phyloP scores from a whole-genome alignment of 2,329 filamentous ascomycete genomes.

The Raffaelea arxii region DNA sequence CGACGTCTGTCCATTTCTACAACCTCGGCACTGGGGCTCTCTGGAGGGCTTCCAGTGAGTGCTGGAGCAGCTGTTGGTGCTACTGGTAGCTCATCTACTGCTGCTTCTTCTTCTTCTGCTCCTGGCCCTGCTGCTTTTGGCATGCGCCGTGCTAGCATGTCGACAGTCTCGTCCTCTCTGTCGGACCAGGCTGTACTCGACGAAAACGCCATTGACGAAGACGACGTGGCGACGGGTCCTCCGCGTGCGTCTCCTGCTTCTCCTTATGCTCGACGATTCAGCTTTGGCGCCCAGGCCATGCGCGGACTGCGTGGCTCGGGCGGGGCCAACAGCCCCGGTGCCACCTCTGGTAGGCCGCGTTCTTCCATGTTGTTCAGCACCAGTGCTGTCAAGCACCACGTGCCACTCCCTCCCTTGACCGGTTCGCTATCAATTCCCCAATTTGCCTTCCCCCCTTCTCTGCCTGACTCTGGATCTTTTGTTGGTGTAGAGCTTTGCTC shows the following conservation, averaged over 20 bases:
- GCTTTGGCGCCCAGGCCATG: conserved; percentile 76
- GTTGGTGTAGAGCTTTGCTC: too few species aligned
- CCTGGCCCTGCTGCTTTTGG: background rate
- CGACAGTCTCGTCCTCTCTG: conserved; percentile 57
- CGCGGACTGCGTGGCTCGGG: conserved; percentile 53
- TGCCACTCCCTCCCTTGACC: background rate
- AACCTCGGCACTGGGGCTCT: conserved; percentile 46
- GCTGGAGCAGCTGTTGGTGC: background rate
- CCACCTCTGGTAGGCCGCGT: conserved; percentile 41
- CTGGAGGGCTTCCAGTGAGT: conserved; percentile 56
- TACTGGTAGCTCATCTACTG: too few species aligned
- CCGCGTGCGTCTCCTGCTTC: conserved; percentile 54
- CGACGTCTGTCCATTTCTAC: conserved; percentile 62
- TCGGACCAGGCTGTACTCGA: conserved; percentile 40
- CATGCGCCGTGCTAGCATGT: conserved; percentile 57
- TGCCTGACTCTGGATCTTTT: conserved; percentile 17
- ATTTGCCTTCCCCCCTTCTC: background rate
- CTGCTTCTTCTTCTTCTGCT: too few species aligned
- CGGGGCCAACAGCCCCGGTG: conserved; percentile 49
- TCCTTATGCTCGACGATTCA: conserved; percentile 76
- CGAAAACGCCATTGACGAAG: conserved; percentile 65
- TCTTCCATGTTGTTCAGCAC: conserved; percentile 1
- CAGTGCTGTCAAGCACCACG: background rate
- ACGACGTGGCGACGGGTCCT: conserved; percentile 40
- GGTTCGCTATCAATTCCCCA: background rate